phyloP scores from a whole-genome alignment of 2,329 filamentous ascomycete species.

The Penicillium paneum region DNA sequence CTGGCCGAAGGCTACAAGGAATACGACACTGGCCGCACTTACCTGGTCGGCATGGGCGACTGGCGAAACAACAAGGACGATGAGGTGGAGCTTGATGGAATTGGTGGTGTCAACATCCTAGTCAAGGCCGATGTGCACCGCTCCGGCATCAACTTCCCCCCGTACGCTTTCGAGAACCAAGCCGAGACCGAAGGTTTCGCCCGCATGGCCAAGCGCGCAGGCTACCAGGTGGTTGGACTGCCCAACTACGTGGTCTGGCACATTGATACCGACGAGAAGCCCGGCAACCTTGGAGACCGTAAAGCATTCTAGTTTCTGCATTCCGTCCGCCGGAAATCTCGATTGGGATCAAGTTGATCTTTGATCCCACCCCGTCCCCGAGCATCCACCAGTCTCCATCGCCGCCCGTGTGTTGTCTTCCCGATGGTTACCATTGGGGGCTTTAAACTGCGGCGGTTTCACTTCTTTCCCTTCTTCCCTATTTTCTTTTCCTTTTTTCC shows the following conservation, averaged over 20 bases:
- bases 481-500: constrained; percentile 12
- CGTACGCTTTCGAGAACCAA: constrained; percentile 96
- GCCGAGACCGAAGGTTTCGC: constrained; percentile 98
- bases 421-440: not conserved
- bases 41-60: constrained; percentile 89
- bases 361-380: constrained; percentile 19
- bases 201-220: constrained; percentile 95
- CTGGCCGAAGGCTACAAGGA: constrained; percentile 95
- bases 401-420: constrained; percentile 2
- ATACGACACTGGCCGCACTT: constrained; percentile 81
- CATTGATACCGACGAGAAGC: constrained; percentile 93
- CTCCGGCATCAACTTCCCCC: constrained; percentile 95
- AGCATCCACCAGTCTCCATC: constrained; percentile 15
- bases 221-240: constrained; percentile 85
- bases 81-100: constrained; percentile 88
- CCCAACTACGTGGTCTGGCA: constrained; percentile 99
- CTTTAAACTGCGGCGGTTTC: constrained; percentile 6
- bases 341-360: constrained; percentile 20
- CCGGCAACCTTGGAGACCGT: constrained; percentile 61
- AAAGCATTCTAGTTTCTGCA: constrained; percentile 36
- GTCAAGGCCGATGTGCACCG: constrained; percentile 98
- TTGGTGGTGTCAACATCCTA: constrained; percentile 94
- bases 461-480: constrained; percentile 15
- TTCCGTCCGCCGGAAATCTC: constrained; percentile 11
- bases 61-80: constrained; percentile 89